Conservation (phyloP, 768 basidiomycete species). For the Pleurotus salmoneostramineus region DNA sequence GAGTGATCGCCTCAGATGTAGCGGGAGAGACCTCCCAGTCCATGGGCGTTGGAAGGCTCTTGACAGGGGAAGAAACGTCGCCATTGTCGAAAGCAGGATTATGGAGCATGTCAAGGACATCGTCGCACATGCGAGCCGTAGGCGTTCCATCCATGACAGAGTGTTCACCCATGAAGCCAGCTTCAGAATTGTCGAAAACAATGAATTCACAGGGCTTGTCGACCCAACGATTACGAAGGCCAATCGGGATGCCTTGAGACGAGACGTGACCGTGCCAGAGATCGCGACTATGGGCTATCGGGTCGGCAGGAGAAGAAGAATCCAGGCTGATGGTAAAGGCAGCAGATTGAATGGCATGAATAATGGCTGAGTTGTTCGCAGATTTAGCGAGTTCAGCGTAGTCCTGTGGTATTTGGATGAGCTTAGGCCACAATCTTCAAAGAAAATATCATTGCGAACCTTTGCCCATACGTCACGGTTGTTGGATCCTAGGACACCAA, state of each 20-base stretch:
- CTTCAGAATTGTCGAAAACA: constrained; percentile 75
- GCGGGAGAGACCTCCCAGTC: constrained; percentile 58
- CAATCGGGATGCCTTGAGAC: constrained; percentile 36
- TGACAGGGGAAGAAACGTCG: constrained; percentile 17
- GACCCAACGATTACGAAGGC: constrained; percentile 77
- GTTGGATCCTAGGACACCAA: constrained; percentile 75
- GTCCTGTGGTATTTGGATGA: constrained; percentile 37
- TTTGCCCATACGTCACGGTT: constrained; percentile 90
- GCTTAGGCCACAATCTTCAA: neutral
- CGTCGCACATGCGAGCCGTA: constrained; percentile 67
- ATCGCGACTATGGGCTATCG: constrained; percentile 60
- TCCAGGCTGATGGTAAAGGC: constrained; percentile 87
- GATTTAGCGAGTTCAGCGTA: constrained; percentile 57
- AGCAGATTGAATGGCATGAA: constrained; percentile 77
- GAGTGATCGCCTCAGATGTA: constrained; percentile 46
- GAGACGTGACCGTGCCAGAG: constrained; percentile 74
- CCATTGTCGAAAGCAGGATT: constrained; percentile 65
- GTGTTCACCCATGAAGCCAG: constrained; percentile 92
- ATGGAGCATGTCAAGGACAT: constrained; percentile 57
- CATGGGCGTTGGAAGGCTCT: constrained; percentile 42
- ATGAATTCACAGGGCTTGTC: constrained; percentile 91
- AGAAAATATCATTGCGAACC: constrained; percentile 30
- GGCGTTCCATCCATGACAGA: constrained; percentile 91
- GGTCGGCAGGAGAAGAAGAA: constrained; percentile 43
- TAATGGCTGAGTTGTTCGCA: constrained; percentile 56